A percentile compares a stretch with the other conserved stretches of the same genome.
Evolutionary conservation across 2,329 filamentous ascomycete species (phyloP).

Genomic region (Sphaerostilbella broomeana): DNA sequence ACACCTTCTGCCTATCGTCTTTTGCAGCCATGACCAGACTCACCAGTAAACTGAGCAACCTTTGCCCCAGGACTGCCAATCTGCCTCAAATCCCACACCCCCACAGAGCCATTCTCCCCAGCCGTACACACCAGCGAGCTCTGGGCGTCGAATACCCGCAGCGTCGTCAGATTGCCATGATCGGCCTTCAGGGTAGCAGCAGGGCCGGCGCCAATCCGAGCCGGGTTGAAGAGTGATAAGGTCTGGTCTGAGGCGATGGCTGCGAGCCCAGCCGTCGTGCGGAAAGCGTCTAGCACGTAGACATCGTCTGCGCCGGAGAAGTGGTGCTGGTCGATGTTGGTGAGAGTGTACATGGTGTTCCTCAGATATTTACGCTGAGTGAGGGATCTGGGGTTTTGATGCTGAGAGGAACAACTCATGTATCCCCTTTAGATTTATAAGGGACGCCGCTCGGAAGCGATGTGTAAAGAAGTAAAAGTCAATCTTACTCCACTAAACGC

Average conservation of each 20-base stretch:
- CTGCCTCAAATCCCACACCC: slow-evolving; percentile 58
- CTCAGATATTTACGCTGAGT: no score
- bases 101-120: slow-evolving; percentile 63
- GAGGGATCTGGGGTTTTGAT: no score
- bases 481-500: no score
- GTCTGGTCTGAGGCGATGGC: slow-evolving; percentile 64
- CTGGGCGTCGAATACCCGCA: slow-evolving; percentile 48
- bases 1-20: background rate
- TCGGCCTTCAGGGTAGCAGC: slow-evolving; percentile 41
- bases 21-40: slow-evolving; percentile 19
- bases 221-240: slow-evolving; percentile 59
- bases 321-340: slow-evolving; percentile 25
- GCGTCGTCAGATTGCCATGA: slow-evolving; percentile 58
- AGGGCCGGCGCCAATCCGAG: slow-evolving; percentile 46
- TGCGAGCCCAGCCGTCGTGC: slow-evolving; percentile 46
- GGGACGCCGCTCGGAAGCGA: no score
- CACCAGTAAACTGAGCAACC: slow-evolving; percentile 41
- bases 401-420: no score
- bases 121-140: slow-evolving; percentile 58
- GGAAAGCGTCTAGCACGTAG: slow-evolving; percentile 54
- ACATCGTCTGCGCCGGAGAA: slow-evolving; percentile 30
- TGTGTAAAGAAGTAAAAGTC: no score
- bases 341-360: slow-evolving; percentile 30
- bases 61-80: slow-evolving; percentile 29
- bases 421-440: no score